These are phyloP conservation scores for Pneumocystis jirovecii DNA, from an alignment of 1,139 yeast genomes.

Conservation along the genomic window DNA sequence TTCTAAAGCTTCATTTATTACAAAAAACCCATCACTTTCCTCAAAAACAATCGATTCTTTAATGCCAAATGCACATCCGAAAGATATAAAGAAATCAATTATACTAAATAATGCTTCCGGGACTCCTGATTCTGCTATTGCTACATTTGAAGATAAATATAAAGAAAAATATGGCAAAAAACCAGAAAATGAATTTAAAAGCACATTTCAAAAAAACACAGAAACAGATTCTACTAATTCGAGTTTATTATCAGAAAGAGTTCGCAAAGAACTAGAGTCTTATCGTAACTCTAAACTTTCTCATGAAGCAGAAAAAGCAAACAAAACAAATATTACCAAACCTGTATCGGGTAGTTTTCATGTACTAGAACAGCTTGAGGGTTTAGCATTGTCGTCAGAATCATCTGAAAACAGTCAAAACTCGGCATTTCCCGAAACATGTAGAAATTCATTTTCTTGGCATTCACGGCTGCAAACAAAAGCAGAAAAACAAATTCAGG, in stretches of 20 bases:
- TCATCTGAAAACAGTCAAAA: not conserved
- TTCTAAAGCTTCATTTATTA: not conserved
- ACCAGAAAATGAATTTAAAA: not conserved
- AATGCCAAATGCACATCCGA: not conserved
- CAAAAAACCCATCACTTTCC: not conserved
- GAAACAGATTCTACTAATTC: not conserved
- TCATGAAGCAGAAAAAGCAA: not conserved
- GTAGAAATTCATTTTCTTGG: not conserved
- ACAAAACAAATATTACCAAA: not conserved
- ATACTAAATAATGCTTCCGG: not conserved
- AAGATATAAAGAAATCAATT: not conserved
- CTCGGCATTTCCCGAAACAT: not conserved
- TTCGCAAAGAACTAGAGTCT: not conserved
- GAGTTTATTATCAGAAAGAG: not conserved
- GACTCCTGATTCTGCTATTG: not conserved
- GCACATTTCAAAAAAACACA: no score
- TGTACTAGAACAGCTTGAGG: not conserved
- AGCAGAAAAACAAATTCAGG: not conserved
- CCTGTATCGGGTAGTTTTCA: not conserved
- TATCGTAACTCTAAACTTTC: not conserved
- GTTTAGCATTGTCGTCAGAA: not conserved
- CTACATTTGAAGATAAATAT: not conserved
- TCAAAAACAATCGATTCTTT: not conserved
- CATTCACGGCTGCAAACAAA: not conserved
- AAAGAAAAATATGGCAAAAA: not conserved